Evolutionary conservation across 768 basidiomycete species (phyloP).

Genomic region (Botryobasidium botryosum): DNA sequence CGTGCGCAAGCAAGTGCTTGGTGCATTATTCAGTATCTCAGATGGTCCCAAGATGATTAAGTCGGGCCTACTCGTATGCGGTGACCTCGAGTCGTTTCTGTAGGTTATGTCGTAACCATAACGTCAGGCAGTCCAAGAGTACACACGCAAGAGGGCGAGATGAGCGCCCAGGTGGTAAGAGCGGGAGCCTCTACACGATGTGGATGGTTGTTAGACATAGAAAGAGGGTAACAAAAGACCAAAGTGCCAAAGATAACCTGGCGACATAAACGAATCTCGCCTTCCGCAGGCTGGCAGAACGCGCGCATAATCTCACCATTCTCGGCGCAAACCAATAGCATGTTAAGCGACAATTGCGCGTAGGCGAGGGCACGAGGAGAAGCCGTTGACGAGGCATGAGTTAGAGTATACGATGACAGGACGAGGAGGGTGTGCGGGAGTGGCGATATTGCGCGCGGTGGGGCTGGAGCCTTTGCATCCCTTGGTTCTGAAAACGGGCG

Average conservation of each 20-base stretch:
- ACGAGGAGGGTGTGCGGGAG: slow-evolving; percentile 34
- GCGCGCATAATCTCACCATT: slow-evolving; percentile 30
- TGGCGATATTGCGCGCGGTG: slow-evolving; percentile 20
- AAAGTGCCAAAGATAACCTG: too few relatives aligned
- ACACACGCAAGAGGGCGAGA: slow-evolving; percentile 36
- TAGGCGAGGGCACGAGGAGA: slow-evolving; percentile 45
- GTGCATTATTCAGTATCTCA: not conserved
- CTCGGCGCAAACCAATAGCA: slow-evolving; percentile 34
- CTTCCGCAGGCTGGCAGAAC: slow-evolving; percentile 25
- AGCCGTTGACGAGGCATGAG: slow-evolving; percentile 45
- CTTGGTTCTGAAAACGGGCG: not conserved
- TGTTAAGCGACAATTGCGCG: slow-evolving; percentile 38
- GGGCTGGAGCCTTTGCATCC: slow-evolving; percentile 18
- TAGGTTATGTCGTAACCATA: slow-evolving; percentile 57
- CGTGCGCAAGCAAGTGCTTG: slow-evolving; percentile 38
- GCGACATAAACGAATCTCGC: slow-evolving; percentile 37
- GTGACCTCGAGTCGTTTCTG: slow-evolving; percentile 42
- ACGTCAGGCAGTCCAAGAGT: slow-evolving; percentile 46
- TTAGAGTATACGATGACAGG: slow-evolving; percentile 45
- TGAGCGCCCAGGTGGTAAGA: slow-evolving; percentile 26
- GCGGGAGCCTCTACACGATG: slow-evolving; percentile 30
- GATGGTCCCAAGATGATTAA: not conserved
- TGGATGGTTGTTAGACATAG: slow-evolving; percentile 2
- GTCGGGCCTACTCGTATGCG: slow-evolving; percentile 34
- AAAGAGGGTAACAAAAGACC: slow-evolving; percentile 9